A percentile compares a stretch with the other conserved stretches of the same genome.
Conservation (phyloP, 768 basidiomycete species). For the Cystobasidiopsis lactophilus region DNA sequence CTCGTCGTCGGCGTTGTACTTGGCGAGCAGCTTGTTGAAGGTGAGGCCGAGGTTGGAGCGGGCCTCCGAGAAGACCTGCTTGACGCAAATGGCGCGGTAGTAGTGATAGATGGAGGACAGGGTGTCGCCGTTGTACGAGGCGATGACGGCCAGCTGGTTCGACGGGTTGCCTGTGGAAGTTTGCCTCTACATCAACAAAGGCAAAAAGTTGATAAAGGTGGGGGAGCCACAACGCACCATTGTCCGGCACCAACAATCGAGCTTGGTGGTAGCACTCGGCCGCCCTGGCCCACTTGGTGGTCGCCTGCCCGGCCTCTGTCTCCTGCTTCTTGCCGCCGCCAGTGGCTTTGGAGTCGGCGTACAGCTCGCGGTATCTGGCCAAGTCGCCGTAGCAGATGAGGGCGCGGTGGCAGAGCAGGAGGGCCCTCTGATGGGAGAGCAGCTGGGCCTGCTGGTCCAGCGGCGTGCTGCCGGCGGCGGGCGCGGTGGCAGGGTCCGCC, state of each 20-base stretch:
- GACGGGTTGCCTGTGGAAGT: slow-evolving; percentile 42
- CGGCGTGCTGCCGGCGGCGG: not conserved
- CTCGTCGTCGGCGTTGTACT: slow-evolving; percentile 22
- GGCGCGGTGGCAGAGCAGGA: slow-evolving; percentile 65
- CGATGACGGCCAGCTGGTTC: slow-evolving; percentile 84
- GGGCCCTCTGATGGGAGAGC: slow-evolving; percentile 29
- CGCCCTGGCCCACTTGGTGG: slow-evolving; percentile 43
- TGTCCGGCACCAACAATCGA: slow-evolving; percentile 52
- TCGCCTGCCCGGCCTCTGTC: slow-evolving; percentile 26
- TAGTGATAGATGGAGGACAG: slow-evolving; percentile 65
- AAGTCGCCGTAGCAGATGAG: slow-evolving; percentile 85
- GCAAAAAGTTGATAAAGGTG: no score
- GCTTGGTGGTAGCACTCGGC: slow-evolving; percentile 70
- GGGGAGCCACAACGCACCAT: no score
- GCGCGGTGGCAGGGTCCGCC: slow-evolving; percentile 2
- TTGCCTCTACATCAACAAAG: not conserved
- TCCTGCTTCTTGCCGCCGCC: slow-evolving; percentile 8
- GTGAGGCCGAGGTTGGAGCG: slow-evolving; percentile 60
- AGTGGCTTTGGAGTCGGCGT: slow-evolving; percentile 29
- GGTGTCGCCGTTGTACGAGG: slow-evolving; percentile 61
- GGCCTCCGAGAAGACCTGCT: slow-evolving; percentile 65
- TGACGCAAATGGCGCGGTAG: slow-evolving; percentile 72
- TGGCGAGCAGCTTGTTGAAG: slow-evolving; percentile 36
- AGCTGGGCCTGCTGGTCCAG: not conserved
- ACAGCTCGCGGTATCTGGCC: slow-evolving; percentile 75